Evolutionary conservation across 768 basidiomycete species (phyloP).

Genomic region (Pholiota conissans): DNA sequence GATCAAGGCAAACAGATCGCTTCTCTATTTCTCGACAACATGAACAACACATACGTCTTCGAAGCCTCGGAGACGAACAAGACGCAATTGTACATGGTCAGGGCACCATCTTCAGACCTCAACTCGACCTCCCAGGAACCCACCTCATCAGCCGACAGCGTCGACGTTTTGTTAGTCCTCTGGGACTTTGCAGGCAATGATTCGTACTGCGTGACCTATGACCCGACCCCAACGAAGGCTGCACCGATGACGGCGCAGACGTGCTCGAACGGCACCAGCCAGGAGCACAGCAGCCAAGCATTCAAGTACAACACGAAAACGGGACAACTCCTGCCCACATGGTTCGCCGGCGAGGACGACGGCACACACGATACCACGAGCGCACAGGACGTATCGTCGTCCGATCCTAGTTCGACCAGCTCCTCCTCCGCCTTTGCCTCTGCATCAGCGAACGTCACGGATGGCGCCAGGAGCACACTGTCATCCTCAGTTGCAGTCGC

Average conservation of each 20-base stretch:
- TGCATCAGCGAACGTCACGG: constrained; percentile 4
- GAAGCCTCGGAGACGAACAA: constrained; percentile 49
- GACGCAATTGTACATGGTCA: constrained; percentile 44
- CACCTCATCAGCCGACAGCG: constrained; percentile 7
- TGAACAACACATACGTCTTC: constrained; percentile 36
- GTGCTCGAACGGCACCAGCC: constrained; percentile 33
- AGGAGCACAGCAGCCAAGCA: constrained; percentile 53
- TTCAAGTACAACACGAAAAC: constrained; percentile 55
- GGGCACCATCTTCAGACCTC: constrained; percentile 3
- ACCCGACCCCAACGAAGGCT: constrained; percentile 47
- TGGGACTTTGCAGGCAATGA: constrained; percentile 22
- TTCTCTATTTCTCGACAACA: constrained; percentile 17
- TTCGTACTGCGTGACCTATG: constrained; percentile 64
- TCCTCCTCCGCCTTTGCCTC: background rate
- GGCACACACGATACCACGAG: constrained; percentile 17
- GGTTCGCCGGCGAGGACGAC: constrained; percentile 32
- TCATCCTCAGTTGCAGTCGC: too few species aligned
- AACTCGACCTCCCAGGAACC: background rate
- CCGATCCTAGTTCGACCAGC: background rate
- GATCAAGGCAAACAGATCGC: constrained; percentile 13
- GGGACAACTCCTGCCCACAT: constrained; percentile 55
- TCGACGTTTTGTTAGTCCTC: constrained; percentile 42
- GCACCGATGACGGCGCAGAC: constrained; percentile 50
- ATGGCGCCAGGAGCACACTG: background rate
- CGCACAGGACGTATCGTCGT: background rate